phyloP scores from a whole-genome alignment of 306 rosid genomes.

The Morella rubra region DNA sequence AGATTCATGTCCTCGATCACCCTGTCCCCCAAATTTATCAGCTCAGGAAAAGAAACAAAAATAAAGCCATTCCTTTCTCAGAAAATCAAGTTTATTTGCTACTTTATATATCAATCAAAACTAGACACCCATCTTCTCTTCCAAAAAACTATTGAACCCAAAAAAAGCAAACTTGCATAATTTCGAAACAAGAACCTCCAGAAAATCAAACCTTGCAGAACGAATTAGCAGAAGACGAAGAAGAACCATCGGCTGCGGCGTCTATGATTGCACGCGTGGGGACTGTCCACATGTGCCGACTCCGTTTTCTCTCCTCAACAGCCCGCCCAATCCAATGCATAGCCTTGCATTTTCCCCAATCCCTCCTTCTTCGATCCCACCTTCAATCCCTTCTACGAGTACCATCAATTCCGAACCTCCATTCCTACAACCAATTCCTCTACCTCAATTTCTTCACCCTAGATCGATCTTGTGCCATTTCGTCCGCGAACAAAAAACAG shows the following conservation, averaged over 20 bases:
- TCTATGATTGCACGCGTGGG: slow-evolving; percentile 80
- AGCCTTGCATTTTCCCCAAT: slow-evolving; percentile 76
- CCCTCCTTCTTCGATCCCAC: slow-evolving; percentile 57
- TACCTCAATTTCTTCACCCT: background rate
- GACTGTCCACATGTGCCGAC: slow-evolving; percentile 99
- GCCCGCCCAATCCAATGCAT: slow-evolving; percentile 78
- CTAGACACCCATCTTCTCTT: too few species aligned
- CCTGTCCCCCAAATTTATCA: background rate
- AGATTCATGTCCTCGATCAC: background rate
- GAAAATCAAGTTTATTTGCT: too few species aligned
- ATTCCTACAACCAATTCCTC: background rate
- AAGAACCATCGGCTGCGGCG: slow-evolving; percentile 45
- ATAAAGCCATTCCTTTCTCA: too few species aligned
- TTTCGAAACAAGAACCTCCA: too few species aligned
- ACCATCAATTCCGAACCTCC: slow-evolving; percentile 72
- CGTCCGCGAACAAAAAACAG: background rate
- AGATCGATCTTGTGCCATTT: slow-evolving; percentile 15
- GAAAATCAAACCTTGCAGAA: slow-evolving; percentile 57
- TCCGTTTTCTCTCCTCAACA: slow-evolving; percentile 73
- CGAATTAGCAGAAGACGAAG: slow-evolving; percentile 51
- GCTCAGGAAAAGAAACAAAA: background rate
- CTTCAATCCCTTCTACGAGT: slow-evolving; percentile 51
- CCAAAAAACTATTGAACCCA: too few species aligned
- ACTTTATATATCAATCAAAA: too few species aligned
- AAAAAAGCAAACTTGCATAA: too few species aligned